Conservation (phyloP, 257 asterid species). For the Linderniella brevidens region DNA sequence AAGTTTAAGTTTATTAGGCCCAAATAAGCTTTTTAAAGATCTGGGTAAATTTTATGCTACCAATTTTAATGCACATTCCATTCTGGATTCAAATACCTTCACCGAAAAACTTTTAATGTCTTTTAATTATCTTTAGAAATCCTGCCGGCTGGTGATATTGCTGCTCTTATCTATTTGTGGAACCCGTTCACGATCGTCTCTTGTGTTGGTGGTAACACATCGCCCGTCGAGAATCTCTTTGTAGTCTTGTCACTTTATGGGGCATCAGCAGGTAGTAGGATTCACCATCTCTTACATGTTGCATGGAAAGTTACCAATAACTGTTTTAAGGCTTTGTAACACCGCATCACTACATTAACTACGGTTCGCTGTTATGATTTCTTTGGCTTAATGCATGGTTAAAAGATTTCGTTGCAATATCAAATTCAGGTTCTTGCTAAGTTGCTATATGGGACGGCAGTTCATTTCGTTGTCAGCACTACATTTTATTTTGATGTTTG, state of each 20-base stretch:
- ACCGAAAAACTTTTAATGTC: conserved; percentile 12
- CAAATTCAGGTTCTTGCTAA: no score
- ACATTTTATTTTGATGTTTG: no score
- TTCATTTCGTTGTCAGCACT: no score
- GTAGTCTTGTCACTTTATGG: conserved; percentile 68
- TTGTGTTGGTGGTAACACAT: conserved; percentile 73
- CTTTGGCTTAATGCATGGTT: no score
- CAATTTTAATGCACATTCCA: no score
- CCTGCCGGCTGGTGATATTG: conserved; percentile 75
- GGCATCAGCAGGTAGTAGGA: conserved; percentile 77
- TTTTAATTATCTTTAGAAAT: conserved; percentile 27
- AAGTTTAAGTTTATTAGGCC: conserved; percentile 46
- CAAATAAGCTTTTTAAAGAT: conserved; percentile 26
- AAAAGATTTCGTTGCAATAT: no score
- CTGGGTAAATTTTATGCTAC: conserved; percentile 17
- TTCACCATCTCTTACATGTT: conserved; percentile 10
- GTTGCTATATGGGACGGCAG: no score
- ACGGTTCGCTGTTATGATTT: no score
- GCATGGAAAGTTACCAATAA: no score
- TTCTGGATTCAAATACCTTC: background rate
- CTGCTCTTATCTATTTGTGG: conserved; percentile 90
- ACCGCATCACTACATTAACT: no score
- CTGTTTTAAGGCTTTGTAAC: no score
- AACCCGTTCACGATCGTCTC: conserved; percentile 83
- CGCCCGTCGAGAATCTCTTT: conserved; percentile 71